Base-by-base conservation (phyloP, 2,329 filamentous ascomycete genomes). In the Phialophora expanda region DNA sequence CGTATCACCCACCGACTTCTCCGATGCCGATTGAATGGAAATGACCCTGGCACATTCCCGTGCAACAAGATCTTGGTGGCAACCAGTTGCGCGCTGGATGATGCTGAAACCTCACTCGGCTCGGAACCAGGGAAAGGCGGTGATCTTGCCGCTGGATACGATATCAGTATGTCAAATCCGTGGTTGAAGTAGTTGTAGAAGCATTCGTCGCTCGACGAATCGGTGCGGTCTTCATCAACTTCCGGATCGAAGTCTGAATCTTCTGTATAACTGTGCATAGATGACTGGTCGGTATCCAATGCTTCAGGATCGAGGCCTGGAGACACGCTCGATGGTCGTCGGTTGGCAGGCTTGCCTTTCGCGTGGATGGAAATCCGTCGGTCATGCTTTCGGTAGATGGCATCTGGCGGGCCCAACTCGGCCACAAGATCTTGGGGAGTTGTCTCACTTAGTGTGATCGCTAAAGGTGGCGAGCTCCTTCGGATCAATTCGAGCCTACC, bases 121-220 rank as follows among this genome's bases (percentile, higher is more conserved):
- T 41, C 41, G 5, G 30, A 46, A 17, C 58, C 57, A 8, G 89
- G 90, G 0, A 90, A 88, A 6, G 82, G 81, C 24, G 86, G 86
- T 0, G 90, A 91, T 3, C 89, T 83, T 4, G 84, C 76, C 0
- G 86, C 87, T 0, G 91, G 90, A 32, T 88, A 87, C 0, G 94
- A 96, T n/a, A 99, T 86, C 4, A 98, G 84, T 9, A 97, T 86
- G 77, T 99, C 95, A 74, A 99, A 96, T 1, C 95, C 95, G 68
- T 97, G 89, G 70, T 94, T 90, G 75, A 97, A 99, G 77, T 99
- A 99, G 76, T 98, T 98, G 79, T 95, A 97, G 76, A 98, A 99
- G 70, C 89, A 93, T 73, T 86, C 83, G 7, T 79, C 75, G 2
- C 78, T 75, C n/a, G 79, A 61, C 6, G 75, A 76, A 5, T 77